Evolutionary conservation across 2,329 filamentous ascomycete species (phyloP), one percentile per base, ranked within the genome.

Genomic region (Fusarium circinatum): DNA sequence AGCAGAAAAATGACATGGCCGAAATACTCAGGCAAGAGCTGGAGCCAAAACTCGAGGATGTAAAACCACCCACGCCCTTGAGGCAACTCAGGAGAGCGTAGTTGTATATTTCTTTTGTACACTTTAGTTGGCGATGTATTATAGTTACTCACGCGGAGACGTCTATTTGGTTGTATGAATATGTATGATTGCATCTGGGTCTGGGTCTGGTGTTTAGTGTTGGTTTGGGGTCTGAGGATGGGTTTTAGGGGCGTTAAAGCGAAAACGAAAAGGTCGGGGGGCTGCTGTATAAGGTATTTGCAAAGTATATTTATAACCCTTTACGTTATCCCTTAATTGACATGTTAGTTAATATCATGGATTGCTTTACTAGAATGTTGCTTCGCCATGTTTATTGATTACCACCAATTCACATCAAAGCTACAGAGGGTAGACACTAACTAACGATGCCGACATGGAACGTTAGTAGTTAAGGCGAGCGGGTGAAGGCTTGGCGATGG

Each of bases 1-100:
- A 64, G 62, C 24, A 61, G 54, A 8, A 79, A 79, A 65, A 76
- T 75, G 77, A 54, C 76, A n/a, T 79, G 75, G 78, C 20, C 70
- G 22, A 77, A 62, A 39, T 64, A 58, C 52, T 67, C 76, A 3
- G 69, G 62, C 38, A 81, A 77, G 60, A 71, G 75, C 3, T 51
- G 71, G 13, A 72, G 78, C 32, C 68, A 78, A 24, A 79, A 61
- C 44, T 79, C 74, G 66, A 76, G 80, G 51, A 41, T 78, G 26
- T 81, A 61, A 78, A 56, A 34, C 32, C 18, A 36, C 14, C 26
- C 2, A 24, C 41, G 30, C 18, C 20, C 49, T 30, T 34, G n/a
- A 26, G 41, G n/a, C 39, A 32, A 36, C n/a, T 36, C 17, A 30
- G 11, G 24, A 30, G 44, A 32, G 41, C 57, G 36, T 36, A 28